Conservation (phyloP, 148 eudicot genomes). For the Nepenthes gracilis region DNA sequence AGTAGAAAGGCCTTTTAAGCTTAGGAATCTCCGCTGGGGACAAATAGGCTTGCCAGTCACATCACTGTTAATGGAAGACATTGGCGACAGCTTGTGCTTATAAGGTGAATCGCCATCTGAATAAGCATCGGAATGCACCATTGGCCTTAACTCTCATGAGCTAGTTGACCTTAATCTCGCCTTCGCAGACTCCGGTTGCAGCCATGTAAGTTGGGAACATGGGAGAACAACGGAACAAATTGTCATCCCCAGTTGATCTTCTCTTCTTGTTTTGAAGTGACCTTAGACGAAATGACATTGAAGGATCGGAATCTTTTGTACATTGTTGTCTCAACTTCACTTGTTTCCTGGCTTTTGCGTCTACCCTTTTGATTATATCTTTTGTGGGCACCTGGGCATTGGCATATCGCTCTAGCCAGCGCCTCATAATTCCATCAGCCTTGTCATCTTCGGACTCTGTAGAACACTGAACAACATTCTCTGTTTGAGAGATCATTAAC, state of each 20-base stretch:
- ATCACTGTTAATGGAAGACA: conserved; percentile 59
- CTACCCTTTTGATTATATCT: conserved; percentile 19
- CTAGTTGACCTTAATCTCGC: conserved; percentile 50
- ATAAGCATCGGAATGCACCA: conserved; percentile 20
- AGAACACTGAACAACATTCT: conserved; percentile 30
- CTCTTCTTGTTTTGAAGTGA: conserved; percentile 40
- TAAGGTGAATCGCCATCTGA: conserved; percentile 58
- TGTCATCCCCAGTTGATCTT: conserved; percentile 30
- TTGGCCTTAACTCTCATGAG: conserved; percentile 36
- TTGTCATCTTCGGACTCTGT: conserved; percentile 46
- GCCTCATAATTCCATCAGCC: conserved; percentile 29
- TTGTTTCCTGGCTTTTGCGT: conserved; percentile 17
- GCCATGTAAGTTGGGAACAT: conserved; percentile 69
- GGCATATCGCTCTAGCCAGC: conserved; percentile 62
- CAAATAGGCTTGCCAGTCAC: conserved; percentile 18
- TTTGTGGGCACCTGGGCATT: conserved; percentile 30
- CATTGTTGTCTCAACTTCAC: conserved; percentile 11
- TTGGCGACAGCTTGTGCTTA: conserved; percentile 53
- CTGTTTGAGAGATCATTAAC: neutral
- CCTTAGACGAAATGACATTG: conserved; percentile 20
- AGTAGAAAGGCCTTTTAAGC: conserved; percentile 17
- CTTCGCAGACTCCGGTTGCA: conserved; percentile 59
- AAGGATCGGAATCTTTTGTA: conserved; percentile 14
- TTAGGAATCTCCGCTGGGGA: conserved; percentile 37
- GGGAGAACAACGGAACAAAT: conserved; percentile 23